Conservation (phyloP, 2,329 filamentous ascomycete genomes). For the Fonsecaea monophora region DNA sequence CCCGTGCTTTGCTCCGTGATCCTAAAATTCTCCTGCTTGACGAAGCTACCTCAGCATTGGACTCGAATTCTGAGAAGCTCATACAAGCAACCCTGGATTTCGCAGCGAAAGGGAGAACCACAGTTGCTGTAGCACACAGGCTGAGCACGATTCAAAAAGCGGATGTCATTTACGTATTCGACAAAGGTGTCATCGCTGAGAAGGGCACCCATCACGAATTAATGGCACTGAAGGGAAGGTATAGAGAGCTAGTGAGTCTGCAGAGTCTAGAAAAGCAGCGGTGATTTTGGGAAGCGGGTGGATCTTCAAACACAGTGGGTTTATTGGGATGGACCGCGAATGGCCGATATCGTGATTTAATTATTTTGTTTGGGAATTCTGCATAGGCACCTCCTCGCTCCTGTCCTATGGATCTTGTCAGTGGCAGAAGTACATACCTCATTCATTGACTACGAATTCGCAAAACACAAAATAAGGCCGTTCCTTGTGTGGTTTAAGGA, state of each 20-base stretch:
- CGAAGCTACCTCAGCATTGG: conserved; percentile 58
- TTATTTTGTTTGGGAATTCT: not conserved
- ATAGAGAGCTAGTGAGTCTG: conserved; percentile 79
- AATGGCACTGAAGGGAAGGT: conserved; percentile 66
- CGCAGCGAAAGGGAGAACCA: conserved; percentile 83
- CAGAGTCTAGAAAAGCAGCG: conserved; percentile 73
- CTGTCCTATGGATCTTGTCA: not conserved
- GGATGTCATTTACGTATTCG: conserved; percentile 95
- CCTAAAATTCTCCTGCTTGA: conserved; percentile 86
- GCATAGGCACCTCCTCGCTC: conserved; percentile 2
- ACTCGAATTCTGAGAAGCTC: conserved; percentile 59
- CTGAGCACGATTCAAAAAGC: conserved; percentile 93
- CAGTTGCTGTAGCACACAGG: conserved; percentile 91
- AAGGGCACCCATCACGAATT: conserved; percentile 78
- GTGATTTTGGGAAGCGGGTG: conserved; percentile 9
- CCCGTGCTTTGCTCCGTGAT: conserved; percentile 86
- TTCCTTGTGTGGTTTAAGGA: no score
- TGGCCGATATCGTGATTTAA: not conserved
- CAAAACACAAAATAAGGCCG: no score
- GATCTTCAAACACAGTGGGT: not conserved
- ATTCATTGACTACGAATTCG: not conserved
- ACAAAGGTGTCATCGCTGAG: conserved; percentile 85
- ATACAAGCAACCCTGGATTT: conserved; percentile 77
- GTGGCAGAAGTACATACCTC: not conserved
- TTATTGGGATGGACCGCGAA: conserved; percentile 7